phyloP scores from a whole-genome alignment of 441 rosid species.

The Raphanus hybrid region DNA sequence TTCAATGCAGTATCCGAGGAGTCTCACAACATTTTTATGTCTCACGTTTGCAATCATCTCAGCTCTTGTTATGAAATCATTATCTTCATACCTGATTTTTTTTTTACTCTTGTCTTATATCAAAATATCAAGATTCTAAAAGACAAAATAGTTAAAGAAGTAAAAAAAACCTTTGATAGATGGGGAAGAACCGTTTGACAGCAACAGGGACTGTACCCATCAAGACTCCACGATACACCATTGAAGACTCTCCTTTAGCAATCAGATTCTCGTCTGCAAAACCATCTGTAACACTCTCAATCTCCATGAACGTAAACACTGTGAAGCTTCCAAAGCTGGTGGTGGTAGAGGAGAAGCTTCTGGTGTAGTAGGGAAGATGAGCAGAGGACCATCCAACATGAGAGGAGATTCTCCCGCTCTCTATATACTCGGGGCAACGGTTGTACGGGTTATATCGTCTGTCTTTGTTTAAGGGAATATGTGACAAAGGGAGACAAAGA shows the following conservation, averaged over 20 bases:
- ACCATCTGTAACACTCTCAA: slow-evolving; percentile 49
- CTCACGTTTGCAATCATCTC: slow-evolving; percentile 54
- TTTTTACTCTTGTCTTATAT: background rate
- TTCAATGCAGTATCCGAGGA: slow-evolving; percentile 61
- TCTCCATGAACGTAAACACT: slow-evolving; percentile 49
- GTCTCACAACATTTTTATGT: slow-evolving; percentile 62
- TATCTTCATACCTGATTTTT: slow-evolving; percentile 45
- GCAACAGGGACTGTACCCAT: slow-evolving; percentile 54
- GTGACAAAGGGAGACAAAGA: slow-evolving; percentile 43
- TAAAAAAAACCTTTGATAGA: slow-evolving; percentile 45
- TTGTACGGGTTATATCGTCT: slow-evolving; percentile 14
- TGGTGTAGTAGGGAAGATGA: slow-evolving; percentile 32
- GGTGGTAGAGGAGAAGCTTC: slow-evolving; percentile 25
- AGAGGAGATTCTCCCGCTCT: slow-evolving; percentile 42
- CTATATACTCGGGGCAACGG: slow-evolving; percentile 47
- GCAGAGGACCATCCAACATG: slow-evolving; percentile 34
- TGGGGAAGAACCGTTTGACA: slow-evolving; percentile 50
- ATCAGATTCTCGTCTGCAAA: slow-evolving; percentile 57
- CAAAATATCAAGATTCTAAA: background rate
- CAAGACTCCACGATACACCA: slow-evolving; percentile 60
- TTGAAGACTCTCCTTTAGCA: slow-evolving; percentile 52
- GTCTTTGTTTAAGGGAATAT: slow-evolving; percentile 27
- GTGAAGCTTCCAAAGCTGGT: slow-evolving; percentile 43
- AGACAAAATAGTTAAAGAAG: background rate
- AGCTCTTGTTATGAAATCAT: slow-evolving; percentile 53